A percentile compares a stretch with the other conserved stretches of the same genome.
These are phyloP conservation scores for Sporisorium sorghi DNA, from an alignment of 1,284 basidiomycete species.

Conservation along the genomic window DNA sequence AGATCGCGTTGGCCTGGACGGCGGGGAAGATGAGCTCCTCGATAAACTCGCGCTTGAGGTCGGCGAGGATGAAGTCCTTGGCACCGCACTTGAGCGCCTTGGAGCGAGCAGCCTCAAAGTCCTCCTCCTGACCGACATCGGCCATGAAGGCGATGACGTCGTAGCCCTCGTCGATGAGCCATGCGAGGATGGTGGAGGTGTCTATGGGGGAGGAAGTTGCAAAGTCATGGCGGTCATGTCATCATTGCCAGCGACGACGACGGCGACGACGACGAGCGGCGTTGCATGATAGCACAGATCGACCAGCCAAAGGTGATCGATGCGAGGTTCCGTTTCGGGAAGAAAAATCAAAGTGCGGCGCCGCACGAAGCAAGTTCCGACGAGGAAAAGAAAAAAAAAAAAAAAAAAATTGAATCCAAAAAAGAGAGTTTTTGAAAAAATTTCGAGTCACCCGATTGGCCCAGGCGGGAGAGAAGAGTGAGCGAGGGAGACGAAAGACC, in stretches of 20 bases:
- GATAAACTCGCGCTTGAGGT: conserved; percentile 94
- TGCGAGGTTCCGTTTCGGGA: conserved; percentile 2
- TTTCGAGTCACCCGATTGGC: conserved; percentile 43
- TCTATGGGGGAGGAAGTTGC: conserved; percentile 31
- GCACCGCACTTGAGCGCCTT: conserved; percentile 95
- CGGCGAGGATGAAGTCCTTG: conserved; percentile 92
- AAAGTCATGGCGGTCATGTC: too few relatives aligned
- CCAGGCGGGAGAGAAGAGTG: neutral
- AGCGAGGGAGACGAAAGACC: neutral
- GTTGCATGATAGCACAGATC: neutral
- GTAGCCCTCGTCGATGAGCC: conserved; percentile 90
- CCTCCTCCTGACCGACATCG: conserved; percentile 98
- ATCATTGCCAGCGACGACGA: neutral
- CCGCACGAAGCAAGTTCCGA: neutral
- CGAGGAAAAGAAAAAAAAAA: conserved; percentile 6
- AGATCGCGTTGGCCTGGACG: conserved; percentile 98
- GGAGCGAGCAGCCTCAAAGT: conserved; percentile 90
- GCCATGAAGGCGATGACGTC: conserved; percentile 99
- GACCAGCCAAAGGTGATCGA: conserved; percentile 7
- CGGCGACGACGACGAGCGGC: conserved; percentile 1
- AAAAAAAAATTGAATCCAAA: conserved; percentile 9
- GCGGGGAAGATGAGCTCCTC: conserved; percentile 96
- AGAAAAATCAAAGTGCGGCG: conserved; percentile 6
- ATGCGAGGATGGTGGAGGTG: conserved; percentile 69
- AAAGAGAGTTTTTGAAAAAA: conserved; percentile 22